phyloP scores from a whole-genome alignment of 75 land plant genomes.

The Selaginella tamariscina region DNA sequence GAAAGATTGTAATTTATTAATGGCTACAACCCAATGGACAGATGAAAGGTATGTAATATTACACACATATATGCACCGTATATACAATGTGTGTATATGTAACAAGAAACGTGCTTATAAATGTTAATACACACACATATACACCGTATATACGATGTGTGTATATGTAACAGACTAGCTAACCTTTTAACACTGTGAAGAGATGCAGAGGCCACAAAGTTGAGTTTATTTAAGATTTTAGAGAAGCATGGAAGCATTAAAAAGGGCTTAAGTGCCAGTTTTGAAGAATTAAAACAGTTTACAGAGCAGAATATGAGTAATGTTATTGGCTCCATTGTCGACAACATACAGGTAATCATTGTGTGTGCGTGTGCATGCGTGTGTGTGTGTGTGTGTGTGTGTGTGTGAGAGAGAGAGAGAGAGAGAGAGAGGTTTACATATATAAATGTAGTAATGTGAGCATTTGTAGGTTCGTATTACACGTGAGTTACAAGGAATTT shows the following conservation, averaged over 20 bases:
- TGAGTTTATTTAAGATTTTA: constrained; percentile 1
- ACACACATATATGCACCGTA: too few species aligned
- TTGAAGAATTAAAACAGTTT: constrained; percentile 3
- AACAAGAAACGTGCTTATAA: too few species aligned
- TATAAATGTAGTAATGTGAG: too few species aligned
- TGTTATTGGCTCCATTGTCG: constrained; percentile 10
- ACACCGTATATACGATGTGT: too few species aligned
- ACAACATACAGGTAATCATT: neutral
- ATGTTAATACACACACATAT: too few species aligned
- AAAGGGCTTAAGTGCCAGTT: neutral
- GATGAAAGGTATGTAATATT: neutral
- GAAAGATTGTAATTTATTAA: too few species aligned
- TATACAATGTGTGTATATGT: too few species aligned
- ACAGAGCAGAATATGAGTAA: neutral
- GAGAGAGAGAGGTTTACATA: too few species aligned
- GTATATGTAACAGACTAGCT: too few species aligned
- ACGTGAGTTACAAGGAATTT: neutral
- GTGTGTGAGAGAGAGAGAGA: too few species aligned
- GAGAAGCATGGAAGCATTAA: constrained; percentile 1
- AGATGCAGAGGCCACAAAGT: neutral
- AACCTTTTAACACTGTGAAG: neutral
- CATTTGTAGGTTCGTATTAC: neutral
- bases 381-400: too few species aligned
- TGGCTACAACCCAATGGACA: neutral
- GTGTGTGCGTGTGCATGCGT: too few species aligned